Base-by-base conservation (phyloP, 2,329 filamentous ascomycete genomes). In the Scedosporium boydii region DNA sequence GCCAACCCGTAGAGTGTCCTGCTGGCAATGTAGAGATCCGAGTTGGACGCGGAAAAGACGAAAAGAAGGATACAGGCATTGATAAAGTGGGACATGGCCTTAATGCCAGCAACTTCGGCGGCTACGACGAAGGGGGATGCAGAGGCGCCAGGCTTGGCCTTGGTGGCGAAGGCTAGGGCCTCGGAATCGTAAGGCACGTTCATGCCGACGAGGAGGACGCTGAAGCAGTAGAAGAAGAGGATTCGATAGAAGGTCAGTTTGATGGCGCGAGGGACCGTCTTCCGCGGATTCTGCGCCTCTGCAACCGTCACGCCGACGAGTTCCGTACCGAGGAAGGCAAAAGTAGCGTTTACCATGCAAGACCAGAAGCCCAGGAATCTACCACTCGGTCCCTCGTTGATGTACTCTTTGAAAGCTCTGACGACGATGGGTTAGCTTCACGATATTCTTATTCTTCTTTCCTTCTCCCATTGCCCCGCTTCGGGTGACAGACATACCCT, bases 181-280 rank as follows among this genome's bases (percentile, higher is more conserved):
- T 66, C 0, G 46, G 82, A 83, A 78, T 93, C 76, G 78, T 89
- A 93, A 1, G 88, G 88, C 3, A 93, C 87, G 60, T 88, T 80
- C 81, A 91, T 90, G 69, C 89, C 89, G 62, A 93, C 78, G 60
- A 93, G 80, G 60, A 93, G 81, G 42, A 92, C 87, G 23, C 83
- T 87, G 63, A 91, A 74, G 68, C 86, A 81, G 78, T 93, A 93
- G 79, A 93, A 93, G 77, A 93, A 78, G 67, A 91, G 75, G 72
- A 93, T 93, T 63, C 90, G 89, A 78, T 84, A 93, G 75, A 93
- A 93, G 67, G 89, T 92, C 59, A 91, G 80, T 55, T 86, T 88
- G 78, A 92, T 92, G 61, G 89, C 89, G 64, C 86, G 84, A 6
- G 90, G 90, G 65, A 93, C 87, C 16, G 86, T 89, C 72, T 84